Evolutionary conservation across 192 early-diverging fungal genomes (phyloP).

Genomic region (Glomus cerebriforme): DNA sequence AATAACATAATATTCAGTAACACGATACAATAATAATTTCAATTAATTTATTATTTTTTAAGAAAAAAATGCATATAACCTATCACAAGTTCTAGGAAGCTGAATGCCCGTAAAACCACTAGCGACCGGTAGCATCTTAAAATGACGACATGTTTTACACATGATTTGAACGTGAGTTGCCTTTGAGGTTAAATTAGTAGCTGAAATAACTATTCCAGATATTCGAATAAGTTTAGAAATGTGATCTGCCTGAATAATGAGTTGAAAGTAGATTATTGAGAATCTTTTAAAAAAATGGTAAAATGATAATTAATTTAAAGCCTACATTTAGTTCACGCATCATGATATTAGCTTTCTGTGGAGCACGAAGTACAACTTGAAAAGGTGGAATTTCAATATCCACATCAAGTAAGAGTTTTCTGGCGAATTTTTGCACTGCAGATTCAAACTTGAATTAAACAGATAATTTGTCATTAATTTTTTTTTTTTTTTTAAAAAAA

Average conservation of each 20-base stretch:
- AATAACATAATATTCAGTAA: conserved; percentile 17
- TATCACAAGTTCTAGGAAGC: conserved; percentile 88
- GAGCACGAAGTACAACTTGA: conserved; percentile 20
- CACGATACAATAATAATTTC: neutral
- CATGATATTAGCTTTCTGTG: conserved; percentile 82
- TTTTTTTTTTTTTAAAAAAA: neutral
- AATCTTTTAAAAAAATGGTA: neutral
- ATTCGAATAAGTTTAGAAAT: conserved; percentile 95
- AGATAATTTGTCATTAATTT: too few species aligned
- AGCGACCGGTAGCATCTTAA: conserved; percentile 77
- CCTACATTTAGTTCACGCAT: conserved; percentile 89
- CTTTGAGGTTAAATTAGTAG: conserved; percentile 83
- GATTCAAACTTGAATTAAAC: neutral
- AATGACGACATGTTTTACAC: conserved; percentile 86
- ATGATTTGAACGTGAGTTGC: conserved; percentile 87
- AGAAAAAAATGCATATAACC: conserved; percentile 41
- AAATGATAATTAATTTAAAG: conserved; percentile 22
- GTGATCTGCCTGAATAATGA: conserved; percentile 58
- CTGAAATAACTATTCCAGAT: conserved; percentile 94
- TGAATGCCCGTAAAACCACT: conserved; percentile 84
- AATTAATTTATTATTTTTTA: neutral
- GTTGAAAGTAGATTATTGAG: neutral
- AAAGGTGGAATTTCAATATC: neutral
- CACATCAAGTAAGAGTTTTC: neutral
- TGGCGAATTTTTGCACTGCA: neutral